Percentiles rank a stretch among this genome's conserved stretches.
Conservation (phyloP, 345 rosid species). For the Geranium brycei region DNA sequence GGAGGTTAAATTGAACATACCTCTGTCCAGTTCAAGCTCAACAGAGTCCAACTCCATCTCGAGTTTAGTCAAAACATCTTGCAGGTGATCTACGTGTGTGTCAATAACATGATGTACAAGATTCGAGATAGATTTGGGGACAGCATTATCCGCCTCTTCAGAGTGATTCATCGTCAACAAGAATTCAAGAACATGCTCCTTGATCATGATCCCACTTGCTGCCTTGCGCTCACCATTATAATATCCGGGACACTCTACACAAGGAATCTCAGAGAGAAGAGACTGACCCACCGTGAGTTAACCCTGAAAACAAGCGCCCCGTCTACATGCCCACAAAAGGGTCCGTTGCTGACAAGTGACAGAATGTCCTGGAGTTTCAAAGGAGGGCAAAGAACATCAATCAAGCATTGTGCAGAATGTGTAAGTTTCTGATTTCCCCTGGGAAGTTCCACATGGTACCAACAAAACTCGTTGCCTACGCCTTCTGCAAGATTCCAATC, state of each 20-base stretch:
- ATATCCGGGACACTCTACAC: constrained; percentile 49
- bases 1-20: constrained; percentile 20
- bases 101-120: constrained; percentile 83
- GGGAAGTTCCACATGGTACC: constrained; percentile 93
- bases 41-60: constrained; percentile 85
- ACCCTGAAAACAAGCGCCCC: constrained; percentile 93
- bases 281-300: constrained; percentile 68
- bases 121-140: constrained; percentile 72
- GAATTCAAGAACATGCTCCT: constrained; percentile 94
- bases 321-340: constrained; percentile 78
- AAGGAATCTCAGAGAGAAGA: constrained; percentile 83
- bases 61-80: constrained; percentile 71
- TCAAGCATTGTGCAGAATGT: constrained; percentile 73
- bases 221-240: constrained; percentile 39
- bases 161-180: constrained; percentile 93
- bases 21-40: constrained; percentile 87
- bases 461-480: constrained; percentile 60
- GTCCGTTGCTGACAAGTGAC: constrained; percentile 86
- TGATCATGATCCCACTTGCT: constrained; percentile 62
- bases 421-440: constrained; percentile 70
- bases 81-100: constrained; percentile 88
- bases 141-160: constrained; percentile 96
- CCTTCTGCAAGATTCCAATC: constrained; percentile 87
- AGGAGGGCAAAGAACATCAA: constrained; percentile 87
- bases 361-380: constrained; percentile 91